phyloP scores from a whole-genome alignment of 2,329 filamentous ascomycete genomes.

The Colletotrichum kahawae region DNA sequence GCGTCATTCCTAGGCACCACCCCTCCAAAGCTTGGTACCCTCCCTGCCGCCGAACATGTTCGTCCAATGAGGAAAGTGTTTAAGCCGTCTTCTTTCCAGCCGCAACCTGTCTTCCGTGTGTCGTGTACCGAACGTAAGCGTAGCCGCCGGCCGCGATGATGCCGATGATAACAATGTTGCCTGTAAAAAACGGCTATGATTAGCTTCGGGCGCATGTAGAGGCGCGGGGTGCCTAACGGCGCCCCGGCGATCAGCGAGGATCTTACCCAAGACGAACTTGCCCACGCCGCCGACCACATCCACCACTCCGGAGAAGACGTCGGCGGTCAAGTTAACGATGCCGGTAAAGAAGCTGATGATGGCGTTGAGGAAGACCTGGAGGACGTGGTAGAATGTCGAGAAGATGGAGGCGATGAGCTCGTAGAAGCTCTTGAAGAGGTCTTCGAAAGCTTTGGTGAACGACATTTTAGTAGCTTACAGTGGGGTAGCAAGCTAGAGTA shows the following conservation, averaged over 20 bases:
- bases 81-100: slow-evolving; percentile 33
- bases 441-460: slow-evolving; percentile 38
- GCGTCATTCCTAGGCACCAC: background rate
- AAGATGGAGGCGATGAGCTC: slow-evolving; percentile 45
- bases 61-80: background rate
- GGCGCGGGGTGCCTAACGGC: background rate
- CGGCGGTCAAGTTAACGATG: slow-evolving; percentile 37
- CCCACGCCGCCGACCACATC: slow-evolving; percentile 42
- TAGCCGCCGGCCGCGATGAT: slow-evolving; percentile 34
- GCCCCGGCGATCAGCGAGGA: background rate
- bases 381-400: slow-evolving; percentile 35
- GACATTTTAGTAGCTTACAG: slow-evolving; percentile 31
- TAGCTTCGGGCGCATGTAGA: background rate
- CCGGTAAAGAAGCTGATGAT: slow-evolving; percentile 41
- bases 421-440: slow-evolving; percentile 46
- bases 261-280: slow-evolving; percentile 44
- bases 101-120: slow-evolving; percentile 31
- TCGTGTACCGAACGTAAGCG: slow-evolving; percentile 37
- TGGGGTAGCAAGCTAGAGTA: no score
- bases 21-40: background rate
- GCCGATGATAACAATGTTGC: slow-evolving; percentile 41
- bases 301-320: slow-evolving; percentile 39
- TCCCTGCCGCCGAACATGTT: background rate
- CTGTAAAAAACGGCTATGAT: slow-evolving; percentile 22
- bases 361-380: slow-evolving; percentile 37